A percentile compares a stretch with the other conserved stretches of the same genome.
Conservation (phyloP, 306 rosid genomes). For the Vigna angularis region DNA sequence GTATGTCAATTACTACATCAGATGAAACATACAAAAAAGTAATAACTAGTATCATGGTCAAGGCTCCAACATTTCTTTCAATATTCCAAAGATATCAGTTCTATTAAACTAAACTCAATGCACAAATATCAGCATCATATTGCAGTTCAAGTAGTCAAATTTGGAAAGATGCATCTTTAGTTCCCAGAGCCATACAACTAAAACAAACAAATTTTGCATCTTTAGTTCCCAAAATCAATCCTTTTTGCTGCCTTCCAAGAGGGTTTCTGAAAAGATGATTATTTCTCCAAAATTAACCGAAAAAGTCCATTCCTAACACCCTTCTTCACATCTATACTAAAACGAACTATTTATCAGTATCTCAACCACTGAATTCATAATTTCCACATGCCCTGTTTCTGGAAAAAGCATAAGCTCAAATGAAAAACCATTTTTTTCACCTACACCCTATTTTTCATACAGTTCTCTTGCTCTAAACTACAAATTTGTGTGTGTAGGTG, state of each 20-base stretch:
- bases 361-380: slow-evolving; percentile 1
- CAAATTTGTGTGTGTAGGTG: neutral
- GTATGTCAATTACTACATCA: neutral
- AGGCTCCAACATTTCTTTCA: slow-evolving; percentile 10
- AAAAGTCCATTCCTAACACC: neutral
- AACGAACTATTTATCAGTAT: neutral
- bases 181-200: too few relatives aligned
- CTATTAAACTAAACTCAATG: slow-evolving; percentile 13
- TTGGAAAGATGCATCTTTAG: too few relatives aligned
- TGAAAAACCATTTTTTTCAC: neutral
- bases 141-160: neutral
- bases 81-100: slow-evolving; percentile 15
- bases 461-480: neutral
- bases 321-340: neutral
- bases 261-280: neutral
- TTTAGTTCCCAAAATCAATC: neutral
- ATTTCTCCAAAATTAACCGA: neutral
- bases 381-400: neutral
- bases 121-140: slow-evolving; percentile 11
- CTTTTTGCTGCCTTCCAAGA: neutral
- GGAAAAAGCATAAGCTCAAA: neutral
- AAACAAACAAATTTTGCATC: too few relatives aligned
- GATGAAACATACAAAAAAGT: neutral
- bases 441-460: neutral
- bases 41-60: slow-evolving; percentile 8